A percentile compares a stretch with the other conserved stretches of the same genome.
Conservation (phyloP, 176 grass and related monocot species). For the Cenchrus fungigraminus region DNA sequence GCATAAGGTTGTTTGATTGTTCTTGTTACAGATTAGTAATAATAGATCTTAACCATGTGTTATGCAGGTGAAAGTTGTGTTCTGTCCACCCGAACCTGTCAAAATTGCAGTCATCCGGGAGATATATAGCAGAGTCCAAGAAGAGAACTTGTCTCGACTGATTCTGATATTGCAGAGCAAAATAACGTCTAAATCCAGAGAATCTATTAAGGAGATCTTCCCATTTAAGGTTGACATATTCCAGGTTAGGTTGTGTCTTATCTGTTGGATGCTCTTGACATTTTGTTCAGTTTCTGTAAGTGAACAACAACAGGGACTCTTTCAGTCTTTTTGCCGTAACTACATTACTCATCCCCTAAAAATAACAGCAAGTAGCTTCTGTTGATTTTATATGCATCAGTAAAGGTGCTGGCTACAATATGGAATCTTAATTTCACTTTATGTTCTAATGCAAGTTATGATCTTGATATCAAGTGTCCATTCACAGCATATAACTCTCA, state of each 20-base stretch:
- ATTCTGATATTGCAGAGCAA: slow-evolving; percentile 69
- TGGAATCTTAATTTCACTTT: slow-evolving; percentile 20
- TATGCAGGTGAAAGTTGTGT: slow-evolving; percentile 71
- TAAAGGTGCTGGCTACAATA: neutral
- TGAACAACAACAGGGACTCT: neutral
- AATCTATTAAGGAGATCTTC: slow-evolving; percentile 73
- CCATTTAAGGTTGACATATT: slow-evolving; percentile 75
- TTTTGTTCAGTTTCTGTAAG: slow-evolving; percentile 8
- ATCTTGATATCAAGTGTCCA: neutral
- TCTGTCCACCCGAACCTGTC: slow-evolving; percentile 64
- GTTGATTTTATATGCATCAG: neutral
- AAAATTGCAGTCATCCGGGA: slow-evolving; percentile 62
- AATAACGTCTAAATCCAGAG: slow-evolving; percentile 66
- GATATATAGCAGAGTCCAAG: slow-evolving; percentile 42
- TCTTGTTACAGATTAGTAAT: neutral
- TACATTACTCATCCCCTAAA: neutral
- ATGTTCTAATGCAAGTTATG: neutral
- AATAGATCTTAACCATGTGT: slow-evolving; percentile 27
- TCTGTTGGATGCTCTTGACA: neutral
- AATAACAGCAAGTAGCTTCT: neutral
- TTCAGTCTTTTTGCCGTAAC: neutral
- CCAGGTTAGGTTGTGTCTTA: slow-evolving; percentile 54
- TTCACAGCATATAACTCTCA: neutral
- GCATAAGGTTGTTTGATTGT: slow-evolving; percentile 21
- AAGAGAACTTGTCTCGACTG: slow-evolving; percentile 60